Evolutionary conservation across 345 rosid genomes (phyloP), one percentile per base, ranked within the genome.

Genomic region (Firmiana major): DNA sequence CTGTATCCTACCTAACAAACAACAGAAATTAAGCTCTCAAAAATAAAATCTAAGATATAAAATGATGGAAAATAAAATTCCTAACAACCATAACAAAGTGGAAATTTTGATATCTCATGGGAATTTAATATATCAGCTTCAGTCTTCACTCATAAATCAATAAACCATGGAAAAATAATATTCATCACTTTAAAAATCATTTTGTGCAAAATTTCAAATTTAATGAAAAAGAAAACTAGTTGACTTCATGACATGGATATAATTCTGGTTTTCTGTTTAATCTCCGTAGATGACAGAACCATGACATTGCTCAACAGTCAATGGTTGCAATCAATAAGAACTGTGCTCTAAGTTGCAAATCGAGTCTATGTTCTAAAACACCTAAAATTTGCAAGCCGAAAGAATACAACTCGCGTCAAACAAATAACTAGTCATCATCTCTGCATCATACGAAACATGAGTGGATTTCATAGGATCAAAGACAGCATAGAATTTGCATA

Each of bases 1-100:
- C 85, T 85, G 77, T 95, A 90, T 75, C 99, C 99, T 77, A 94
- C 97, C 98, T 94, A 87, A 38, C 79, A 84, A 81, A 75, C 78
- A 79, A 51, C 79, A 79, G 17, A 78, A 75, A 21, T 77, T 77
- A 79, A 78, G 75, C 78, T 70, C 71, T 54, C n/a, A 58, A 60
- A 64, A 74, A 5, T 58, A 74, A 64, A 79, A 63, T 10, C 13
- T 42, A 63, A 22, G 16, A 72, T 26, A 17, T 9, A 74, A 62
- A 7, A 40, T 71, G 22, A 16, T 15, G 43, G 62, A 60, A 45
- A 62, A 60, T 68, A 19, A 68, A 45, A 24, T 5, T 40, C 7
- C 22, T 28, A 28, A 54, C 26, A 64, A 42, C 17, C 54, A 26
- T 26, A 7, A 63, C 15, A 15, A 46, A 57, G n/a, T 22, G 48